Percentiles rank a stretch among this genome's conserved stretches.
Conservation (phyloP, 2,329 filamentous ascomycete genomes). For the Oidium heveae region DNA sequence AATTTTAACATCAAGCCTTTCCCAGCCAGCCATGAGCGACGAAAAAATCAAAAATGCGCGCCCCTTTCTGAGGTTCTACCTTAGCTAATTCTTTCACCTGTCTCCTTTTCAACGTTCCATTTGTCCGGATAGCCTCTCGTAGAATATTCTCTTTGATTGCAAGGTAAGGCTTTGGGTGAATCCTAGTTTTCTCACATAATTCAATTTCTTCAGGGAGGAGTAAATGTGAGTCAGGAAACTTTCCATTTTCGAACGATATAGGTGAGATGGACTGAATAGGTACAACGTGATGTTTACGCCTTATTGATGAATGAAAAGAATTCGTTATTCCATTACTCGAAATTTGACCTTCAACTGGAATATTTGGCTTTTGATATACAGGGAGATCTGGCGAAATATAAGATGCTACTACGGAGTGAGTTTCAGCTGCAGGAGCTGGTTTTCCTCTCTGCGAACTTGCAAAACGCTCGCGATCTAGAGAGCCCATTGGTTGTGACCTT, state of each 20-base stretch:
- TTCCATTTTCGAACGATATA: conserved; percentile 24
- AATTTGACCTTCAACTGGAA: not conserved
- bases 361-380: conserved; percentile 20
- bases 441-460: conserved; percentile 45
- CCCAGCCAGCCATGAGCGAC: conserved; percentile 80
- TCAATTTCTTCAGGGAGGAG: conserved; percentile 65
- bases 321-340: conserved; percentile 25
- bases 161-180: conserved; percentile 85
- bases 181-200: conserved; percentile 56
- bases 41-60: conserved; percentile 82
- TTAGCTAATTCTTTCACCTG: conserved; percentile 65
- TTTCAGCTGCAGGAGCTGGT: conserved; percentile 35
- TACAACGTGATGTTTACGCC: conserved; percentile 25
- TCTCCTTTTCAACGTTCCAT: conserved; percentile 81
- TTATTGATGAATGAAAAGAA: conserved; percentile 15
- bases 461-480: conserved; percentile 59
- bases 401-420: conserved; percentile 47
- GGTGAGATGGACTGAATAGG: conserved; percentile 20
- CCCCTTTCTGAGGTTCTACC: conserved; percentile 65
- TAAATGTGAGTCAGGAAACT: conserved; percentile 58
- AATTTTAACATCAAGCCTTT: conserved; percentile 31
- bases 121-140: conserved; percentile 70
- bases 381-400: conserved; percentile 60
- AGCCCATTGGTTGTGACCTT: conserved; percentile 44
- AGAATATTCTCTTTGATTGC: conserved; percentile 87